These are phyloP conservation scores for Furcasterigmium sp. DNA, from an alignment of 2,329 filamentous ascomycete genomes.

Conservation along the genomic window DNA sequence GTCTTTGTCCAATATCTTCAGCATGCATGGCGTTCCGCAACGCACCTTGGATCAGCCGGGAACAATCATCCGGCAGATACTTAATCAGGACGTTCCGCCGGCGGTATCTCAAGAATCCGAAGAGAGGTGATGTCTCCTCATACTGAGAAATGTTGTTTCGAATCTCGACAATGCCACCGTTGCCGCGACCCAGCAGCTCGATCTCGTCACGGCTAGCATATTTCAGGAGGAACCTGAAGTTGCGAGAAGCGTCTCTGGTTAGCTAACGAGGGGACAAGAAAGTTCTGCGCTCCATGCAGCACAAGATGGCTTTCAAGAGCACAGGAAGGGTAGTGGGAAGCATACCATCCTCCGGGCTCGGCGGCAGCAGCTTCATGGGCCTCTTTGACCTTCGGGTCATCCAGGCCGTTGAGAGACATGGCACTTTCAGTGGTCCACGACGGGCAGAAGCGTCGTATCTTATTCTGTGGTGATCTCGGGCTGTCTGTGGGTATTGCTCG, in stretches of 20 bases:
- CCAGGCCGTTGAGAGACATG: slow-evolving; percentile 97
- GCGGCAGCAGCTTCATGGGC: slow-evolving; percentile 74
- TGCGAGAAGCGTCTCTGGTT: neutral
- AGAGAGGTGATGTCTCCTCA: slow-evolving; percentile 75
- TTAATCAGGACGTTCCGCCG: slow-evolving; percentile 88
- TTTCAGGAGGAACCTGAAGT: slow-evolving; percentile 81
- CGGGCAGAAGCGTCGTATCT: neutral
- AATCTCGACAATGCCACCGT: slow-evolving; percentile 78
- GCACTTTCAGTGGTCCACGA: slow-evolving; percentile 2
- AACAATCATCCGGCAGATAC: slow-evolving; percentile 86
- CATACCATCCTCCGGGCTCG: slow-evolving; percentile 93
- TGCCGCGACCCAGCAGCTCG: slow-evolving; percentile 69
- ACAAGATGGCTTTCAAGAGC: too few relatives aligned
- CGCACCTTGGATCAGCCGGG: slow-evolving; percentile 85
- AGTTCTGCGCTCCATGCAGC: too few relatives aligned
- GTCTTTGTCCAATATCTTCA: neutral
- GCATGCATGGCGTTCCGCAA: slow-evolving; percentile 5
- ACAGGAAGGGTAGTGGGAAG: slow-evolving; percentile 10
- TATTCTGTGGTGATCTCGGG: too few relatives aligned
- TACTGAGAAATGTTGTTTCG: slow-evolving; percentile 73
- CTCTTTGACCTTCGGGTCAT: slow-evolving; percentile 73
- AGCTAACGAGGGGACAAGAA: too few relatives aligned
- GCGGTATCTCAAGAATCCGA: slow-evolving; percentile 85
- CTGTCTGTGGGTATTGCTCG: too few relatives aligned
- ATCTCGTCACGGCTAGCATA: slow-evolving; percentile 88